Conservation (phyloP, 164 flowering plant genomes). For the Chimonanthus praecox region DNA sequence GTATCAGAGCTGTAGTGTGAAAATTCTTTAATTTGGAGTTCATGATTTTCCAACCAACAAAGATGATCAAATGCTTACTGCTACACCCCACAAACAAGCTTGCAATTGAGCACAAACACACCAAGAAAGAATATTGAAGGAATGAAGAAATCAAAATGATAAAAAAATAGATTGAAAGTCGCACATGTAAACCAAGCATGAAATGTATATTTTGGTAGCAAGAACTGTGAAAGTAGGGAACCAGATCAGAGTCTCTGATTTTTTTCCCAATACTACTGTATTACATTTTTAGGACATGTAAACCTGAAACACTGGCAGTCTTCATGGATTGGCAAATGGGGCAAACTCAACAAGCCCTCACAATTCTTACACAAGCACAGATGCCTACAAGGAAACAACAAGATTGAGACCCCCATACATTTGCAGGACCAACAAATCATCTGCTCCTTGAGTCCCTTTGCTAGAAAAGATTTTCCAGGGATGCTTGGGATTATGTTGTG, state of each 20-base stretch:
- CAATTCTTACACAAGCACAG: constrained; percentile 78
- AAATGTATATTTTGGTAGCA: too few relatives aligned
- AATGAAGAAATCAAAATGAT: too few relatives aligned
- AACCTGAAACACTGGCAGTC: constrained; percentile 58
- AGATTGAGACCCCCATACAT: constrained; percentile 55
- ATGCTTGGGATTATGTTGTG: constrained; percentile 29
- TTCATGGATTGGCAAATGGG: constrained; percentile 68
- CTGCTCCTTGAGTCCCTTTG: constrained; percentile 21
- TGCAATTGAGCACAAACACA: too few relatives aligned
- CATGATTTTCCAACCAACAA: too few relatives aligned
- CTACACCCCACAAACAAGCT: too few relatives aligned
- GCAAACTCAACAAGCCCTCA: constrained; percentile 52
- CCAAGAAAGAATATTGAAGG: too few relatives aligned
- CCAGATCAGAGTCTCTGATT: not conserved
- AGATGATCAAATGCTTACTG: too few relatives aligned
- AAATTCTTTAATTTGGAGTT: too few relatives aligned
- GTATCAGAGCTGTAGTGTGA: too few relatives aligned
- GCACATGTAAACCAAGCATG: too few relatives aligned
- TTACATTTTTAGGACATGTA: constrained; percentile 37
- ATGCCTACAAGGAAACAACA: constrained; percentile 86
- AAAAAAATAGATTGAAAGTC: too few relatives aligned
- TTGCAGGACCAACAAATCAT: constrained; percentile 62
- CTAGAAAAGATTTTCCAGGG: constrained; percentile 12
- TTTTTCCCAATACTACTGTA: not conserved
- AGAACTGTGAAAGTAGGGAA: not conserved